Evolutionary conservation across 805 yeast species (phyloP), one percentile per base, ranked within the genome.

Genomic region (baker's yeast (Saccharomyces cerevisiae)): DNA sequence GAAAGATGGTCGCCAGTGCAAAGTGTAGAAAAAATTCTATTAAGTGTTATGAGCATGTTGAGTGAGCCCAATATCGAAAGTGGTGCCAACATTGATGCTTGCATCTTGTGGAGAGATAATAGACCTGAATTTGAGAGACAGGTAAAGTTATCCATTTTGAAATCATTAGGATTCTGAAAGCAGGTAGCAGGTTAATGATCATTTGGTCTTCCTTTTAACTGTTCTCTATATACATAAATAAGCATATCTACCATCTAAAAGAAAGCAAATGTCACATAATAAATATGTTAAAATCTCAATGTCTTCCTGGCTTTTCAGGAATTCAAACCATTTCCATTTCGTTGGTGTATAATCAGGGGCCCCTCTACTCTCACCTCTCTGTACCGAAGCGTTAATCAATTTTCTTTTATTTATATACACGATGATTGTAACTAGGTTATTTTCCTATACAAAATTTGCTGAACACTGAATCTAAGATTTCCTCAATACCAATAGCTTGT

Each of bases 1-100:
- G 99, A 94, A 72, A 76, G 99, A 60, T 94, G 99, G 99, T 87
- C 96, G 6, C 99, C 99, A 0, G 91, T 94, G 30, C 99, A 94
- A 70, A 87, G 96, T 67, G 91, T 94, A n/a, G 99, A 94, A 72
- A 94, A 94, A 78, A 94, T 94, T 57, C 75, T 94, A 57, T 73
- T 94, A 55, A 86, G 96, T 70, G 98, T 94, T 24, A 82, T 91
- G 79, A 87, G 96, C 64, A 91, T 94, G 97, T 77, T 94, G 57
- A 96, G 97, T 27, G 96, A 94, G 70, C 98, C 99, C 2, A 94
- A 94, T 66, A 85, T 88, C 31, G 97, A 92, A 70, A 87, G 96
- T 63, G 98, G 97, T 10, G 99, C 99, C 50, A 89, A 94, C 64
- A 79, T 83, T 52, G 87, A 82, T 60, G 87, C 87, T 10, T 76